Conservation (phyloP, 768 basidiomycete genomes). For the Suillus subluteus region DNA sequence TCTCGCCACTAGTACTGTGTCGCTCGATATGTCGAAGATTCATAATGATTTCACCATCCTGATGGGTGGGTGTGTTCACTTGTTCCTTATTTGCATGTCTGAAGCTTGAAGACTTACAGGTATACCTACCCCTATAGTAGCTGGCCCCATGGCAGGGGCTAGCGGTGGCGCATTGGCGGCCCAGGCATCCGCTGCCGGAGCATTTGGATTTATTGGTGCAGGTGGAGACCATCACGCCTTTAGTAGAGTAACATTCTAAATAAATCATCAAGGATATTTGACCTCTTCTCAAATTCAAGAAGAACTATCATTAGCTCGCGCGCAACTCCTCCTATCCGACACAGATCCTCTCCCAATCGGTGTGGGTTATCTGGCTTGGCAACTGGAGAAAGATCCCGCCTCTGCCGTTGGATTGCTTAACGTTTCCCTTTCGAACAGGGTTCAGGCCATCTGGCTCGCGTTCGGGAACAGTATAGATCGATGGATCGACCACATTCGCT, state of each 20-base stretch:
- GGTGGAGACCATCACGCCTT: conserved; percentile 39
- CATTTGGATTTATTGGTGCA: conserved; percentile 75
- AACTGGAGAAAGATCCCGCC: conserved; percentile 54
- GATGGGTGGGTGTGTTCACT: background rate
- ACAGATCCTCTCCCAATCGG: conserved; percentile 57
- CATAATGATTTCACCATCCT: conserved; percentile 2
- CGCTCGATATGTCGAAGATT: background rate
- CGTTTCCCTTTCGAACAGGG: conserved; percentile 54
- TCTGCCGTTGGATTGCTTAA: conserved; percentile 47
- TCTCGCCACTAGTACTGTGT: too few relatives aligned
- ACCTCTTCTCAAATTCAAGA: conserved; percentile 45
- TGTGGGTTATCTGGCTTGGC: conserved; percentile 77
- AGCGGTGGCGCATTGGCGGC: conserved; percentile 65
- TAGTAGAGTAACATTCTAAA: conserved; percentile 13
- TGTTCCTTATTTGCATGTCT: conserved; percentile 20
- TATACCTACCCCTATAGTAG: conserved; percentile 60
- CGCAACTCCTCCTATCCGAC: conserved; percentile 38
- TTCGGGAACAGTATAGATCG: conserved; percentile 60
- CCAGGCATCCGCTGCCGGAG: conserved; percentile 67
- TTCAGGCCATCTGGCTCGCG: conserved; percentile 75
- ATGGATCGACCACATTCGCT: conserved; percentile 67
- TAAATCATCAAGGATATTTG: conserved; percentile 46
- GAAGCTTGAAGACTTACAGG: conserved; percentile 40
- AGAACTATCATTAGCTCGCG: conserved; percentile 59
- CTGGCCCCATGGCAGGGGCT: conserved; percentile 73